These are phyloP conservation scores for Candida cerambycidarum DNA, from an alignment of 805 yeast genomes.

Conservation along the genomic window DNA sequence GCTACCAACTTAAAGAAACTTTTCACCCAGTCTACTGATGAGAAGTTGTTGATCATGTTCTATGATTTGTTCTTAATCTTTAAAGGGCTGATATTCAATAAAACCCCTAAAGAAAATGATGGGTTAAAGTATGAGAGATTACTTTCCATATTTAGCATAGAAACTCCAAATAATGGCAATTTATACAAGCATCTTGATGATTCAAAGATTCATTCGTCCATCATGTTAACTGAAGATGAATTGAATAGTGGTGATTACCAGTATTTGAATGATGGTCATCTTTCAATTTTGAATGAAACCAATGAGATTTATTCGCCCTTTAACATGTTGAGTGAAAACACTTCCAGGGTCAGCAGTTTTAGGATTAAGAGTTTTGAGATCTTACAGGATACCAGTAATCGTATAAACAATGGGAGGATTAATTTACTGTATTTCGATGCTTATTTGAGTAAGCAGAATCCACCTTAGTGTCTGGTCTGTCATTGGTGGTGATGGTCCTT, in stretches of 20 bases:
- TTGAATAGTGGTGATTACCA: constrained; percentile 27
- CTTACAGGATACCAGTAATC: constrained; percentile 32
- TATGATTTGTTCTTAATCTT: constrained; percentile 60
- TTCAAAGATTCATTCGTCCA: constrained; percentile 3
- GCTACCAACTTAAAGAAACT: constrained; percentile 39
- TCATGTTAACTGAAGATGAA: constrained; percentile 7
- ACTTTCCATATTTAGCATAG: constrained; percentile 4
- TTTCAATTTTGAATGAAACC: constrained; percentile 19
- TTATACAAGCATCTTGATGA: constrained; percentile 10
- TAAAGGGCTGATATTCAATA: constrained; percentile 33
- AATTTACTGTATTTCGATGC: constrained; percentile 43
- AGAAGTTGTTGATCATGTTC: constrained; percentile 53
- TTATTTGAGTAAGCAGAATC: constrained; percentile 42
- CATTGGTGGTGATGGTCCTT: too few relatives aligned
- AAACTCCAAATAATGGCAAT: constrained; percentile 10
- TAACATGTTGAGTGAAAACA: constrained; percentile 13
- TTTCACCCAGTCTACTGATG: constrained; percentile 34
- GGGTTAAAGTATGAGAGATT: constrained; percentile 6
- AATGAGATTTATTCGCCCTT: constrained; percentile 12
- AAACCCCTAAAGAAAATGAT: constrained; percentile 2
- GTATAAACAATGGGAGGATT: constrained; percentile 32
- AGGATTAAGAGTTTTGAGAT: constrained; percentile 36
- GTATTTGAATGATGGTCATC: constrained; percentile 26
- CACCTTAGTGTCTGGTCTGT: too few relatives aligned
- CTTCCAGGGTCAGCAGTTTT: constrained; percentile 17